Base-by-base conservation (phyloP, 2,329 filamentous ascomycete genomes). In the Colletotrichum sp. region DNA sequence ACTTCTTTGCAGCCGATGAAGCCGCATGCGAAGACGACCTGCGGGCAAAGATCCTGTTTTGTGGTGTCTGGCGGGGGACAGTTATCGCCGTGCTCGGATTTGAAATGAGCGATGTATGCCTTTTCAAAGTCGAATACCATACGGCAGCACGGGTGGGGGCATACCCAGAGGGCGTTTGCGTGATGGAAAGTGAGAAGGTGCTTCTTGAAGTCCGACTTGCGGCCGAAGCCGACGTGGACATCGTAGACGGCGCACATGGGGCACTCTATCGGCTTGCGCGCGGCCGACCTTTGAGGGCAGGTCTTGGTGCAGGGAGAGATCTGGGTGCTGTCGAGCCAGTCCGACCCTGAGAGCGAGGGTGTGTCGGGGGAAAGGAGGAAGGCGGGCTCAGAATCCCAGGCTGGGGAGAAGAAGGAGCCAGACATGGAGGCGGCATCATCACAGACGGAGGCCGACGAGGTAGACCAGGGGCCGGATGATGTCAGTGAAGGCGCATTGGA, bases 151-250 rank as follows among this genome's bases (percentile, higher is more conserved):
- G 83, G 84, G 49, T 84, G 85, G 62, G 83, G 85, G 80, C 86
- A 88, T 24, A 86, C 80, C 87, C 86, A 88, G 52, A 84, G 81
- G 44, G 84, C 82, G 77, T 88, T 85, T 64, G 84, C 82, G 49
- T 85, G 85, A 77, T 88, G 87, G 77, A 88, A 88, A 79, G 87
- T 87, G 81, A 87, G 85, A n/a, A 88, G 80, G 77, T 88, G 86
- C 81, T 88, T 88, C 82, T 88, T 88, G 79, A 88, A 87, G 78
- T 88, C 86, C 78, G 85, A 87, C 81, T 88, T 88, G 74, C 86
- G 84, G 44, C 86, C 86, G 66, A 88, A 88, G 44, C 86, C 86
- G 28, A 88, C 86, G 18, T 83, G 83, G 77, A 87, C 87, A 80
- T 85, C 85, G 80, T 88, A 85, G 57, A 87, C 79, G 76, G 85